These are phyloP conservation scores for Cryptosporidium muris DNA, from an alignment of 169 alveolate genomes.

Conservation along the genomic window DNA sequence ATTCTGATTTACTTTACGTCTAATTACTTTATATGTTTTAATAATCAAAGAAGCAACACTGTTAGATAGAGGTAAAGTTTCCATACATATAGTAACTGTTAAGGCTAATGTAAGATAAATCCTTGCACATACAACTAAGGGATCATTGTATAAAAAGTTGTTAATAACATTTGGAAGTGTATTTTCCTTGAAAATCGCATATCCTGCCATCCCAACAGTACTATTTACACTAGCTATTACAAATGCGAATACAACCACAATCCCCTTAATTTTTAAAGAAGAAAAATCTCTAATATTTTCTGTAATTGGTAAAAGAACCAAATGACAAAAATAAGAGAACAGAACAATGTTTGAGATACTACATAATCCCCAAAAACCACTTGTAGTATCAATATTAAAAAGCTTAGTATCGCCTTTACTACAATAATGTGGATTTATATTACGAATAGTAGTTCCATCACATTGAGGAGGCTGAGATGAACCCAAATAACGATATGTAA, in stretches of 20 bases:
- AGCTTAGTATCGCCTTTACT: constrained; percentile 20
- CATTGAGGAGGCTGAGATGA: constrained; percentile 48
- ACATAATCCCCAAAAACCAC: constrained; percentile 21
- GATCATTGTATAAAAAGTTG: constrained; percentile 41
- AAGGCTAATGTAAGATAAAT: constrained; percentile 21
- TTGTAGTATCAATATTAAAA: constrained; percentile 6
- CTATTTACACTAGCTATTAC: constrained; percentile 37
- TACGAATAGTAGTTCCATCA: background rate
- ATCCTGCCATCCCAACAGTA: constrained; percentile 56
- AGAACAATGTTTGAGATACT: constrained; percentile 46
- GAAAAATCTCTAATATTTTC: constrained; percentile 41
- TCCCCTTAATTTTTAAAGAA: constrained; percentile 35
- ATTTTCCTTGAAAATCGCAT: constrained; percentile 34
- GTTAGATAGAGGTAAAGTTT: constrained; percentile 31
- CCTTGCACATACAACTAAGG: constrained; percentile 32
- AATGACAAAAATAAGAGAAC: constrained; percentile 55
- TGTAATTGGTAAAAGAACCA: constrained; percentile 42
- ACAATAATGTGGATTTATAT: constrained; percentile 34
- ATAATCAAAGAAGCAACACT: constrained; percentile 34
- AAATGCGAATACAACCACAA: constrained; percentile 22
- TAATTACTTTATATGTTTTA: background rate
- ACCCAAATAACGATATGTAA: constrained; percentile 12
- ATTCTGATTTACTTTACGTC: too few species aligned
- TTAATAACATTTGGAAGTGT: constrained; percentile 60
- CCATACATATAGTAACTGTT: constrained; percentile 67